A percentile compares a stretch with the other conserved stretches of the same genome.
These are phyloP conservation scores for Tetracladium setigerum DNA, from an alignment of 495 filamentous ascomycete genomes.

Conservation along the genomic window DNA sequence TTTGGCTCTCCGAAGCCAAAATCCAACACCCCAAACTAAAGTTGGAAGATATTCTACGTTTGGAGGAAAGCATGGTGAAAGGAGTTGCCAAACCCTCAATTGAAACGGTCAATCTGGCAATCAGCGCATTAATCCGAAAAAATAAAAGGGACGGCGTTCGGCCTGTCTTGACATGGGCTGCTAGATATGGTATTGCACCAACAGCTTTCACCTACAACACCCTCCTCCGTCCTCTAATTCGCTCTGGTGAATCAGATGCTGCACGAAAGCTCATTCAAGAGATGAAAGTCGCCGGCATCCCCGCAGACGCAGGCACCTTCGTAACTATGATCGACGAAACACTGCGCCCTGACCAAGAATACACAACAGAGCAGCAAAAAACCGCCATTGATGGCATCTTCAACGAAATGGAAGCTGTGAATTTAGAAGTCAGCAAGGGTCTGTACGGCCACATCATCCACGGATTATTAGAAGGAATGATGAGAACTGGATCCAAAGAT, in stretches of 20 bases:
- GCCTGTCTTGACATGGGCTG: conserved; percentile 51
- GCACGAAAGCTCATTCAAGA: conserved; percentile 21
- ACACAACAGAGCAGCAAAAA: conserved; percentile 27
- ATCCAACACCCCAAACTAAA: conserved; percentile 1
- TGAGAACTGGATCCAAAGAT: conserved; percentile 26
- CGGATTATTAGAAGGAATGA: conserved; percentile 37
- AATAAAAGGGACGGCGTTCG: conserved; percentile 31
- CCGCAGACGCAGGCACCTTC: conserved; percentile 44
- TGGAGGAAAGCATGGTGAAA: conserved; percentile 20
- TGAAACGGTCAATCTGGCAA: conserved; percentile 52
- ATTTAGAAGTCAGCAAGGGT: conserved; percentile 45
- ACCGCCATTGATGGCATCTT: conserved; percentile 35
- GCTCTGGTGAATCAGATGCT: conserved; percentile 26
- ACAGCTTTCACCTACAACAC: conserved; percentile 64
- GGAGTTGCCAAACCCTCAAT: conserved; percentile 47
- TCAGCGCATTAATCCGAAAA: conserved; percentile 41
- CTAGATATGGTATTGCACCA: conserved; percentile 45
- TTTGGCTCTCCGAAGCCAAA: conserved; percentile 37
- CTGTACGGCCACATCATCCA: conserved; percentile 59
- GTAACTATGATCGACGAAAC: conserved; percentile 43
- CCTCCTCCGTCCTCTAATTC: conserved; percentile 49
- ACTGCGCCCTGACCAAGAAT: conserved; percentile 1
- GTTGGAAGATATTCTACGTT: conserved; percentile 5
- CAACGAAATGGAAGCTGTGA: conserved; percentile 40
- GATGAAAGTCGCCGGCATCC: conserved; percentile 38